Base-by-base conservation (phyloP, 495 filamentous ascomycete genomes). In the Glonium stellatum region DNA sequence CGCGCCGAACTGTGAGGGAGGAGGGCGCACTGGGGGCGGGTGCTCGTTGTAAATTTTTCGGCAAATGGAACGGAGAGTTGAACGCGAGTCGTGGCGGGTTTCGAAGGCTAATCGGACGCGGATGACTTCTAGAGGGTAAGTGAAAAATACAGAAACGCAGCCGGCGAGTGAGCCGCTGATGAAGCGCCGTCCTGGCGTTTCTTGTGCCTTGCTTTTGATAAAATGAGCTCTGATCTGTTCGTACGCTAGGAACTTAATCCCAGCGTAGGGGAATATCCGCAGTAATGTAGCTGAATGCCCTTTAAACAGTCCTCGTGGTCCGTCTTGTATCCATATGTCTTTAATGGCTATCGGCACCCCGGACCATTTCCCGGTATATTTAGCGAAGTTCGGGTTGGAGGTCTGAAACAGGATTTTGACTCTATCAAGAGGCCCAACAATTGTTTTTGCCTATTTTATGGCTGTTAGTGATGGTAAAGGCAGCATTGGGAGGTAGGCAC, bases 341-440 rank as follows among this genome's bases (percentile, higher is more conserved):
- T 80, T 80, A 64, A 97, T 85, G 9, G 93, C 92, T 35, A 77
- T 74, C 4, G 80, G 78, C 11, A 93, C 81, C 31, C 93, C 93
- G 60, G 79, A 78, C 89, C 91, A 97, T 37, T 84, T 88, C 42
- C 91, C 88, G 0, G 87, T 83, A 71, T 97, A 97, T 74, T 93
- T 95, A 31, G 85, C 79, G 71, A 95, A 98, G 65, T 95, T 87
- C 4, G 93, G 93, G 69, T 91, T 96, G 58, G 87, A 88, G 54
- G 93, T 86, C 75, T 98, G 93, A 77, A 98, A 97, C 53, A 98
- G 87, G 70, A 98, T 98, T 73, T 98, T 98, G 69, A 98, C 93
- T 47, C 93, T 86, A 76, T 98, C 93, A 56, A 98, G 88, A 36
- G 93, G 93, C 25, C 89, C 93, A 13, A 98, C 95, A 18, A 95